A percentile compares a stretch with the other conserved stretches of the same genome.
Conservation (phyloP, 192 early-diverging fungal species). For the Spizellomyces punctatus region DNA sequence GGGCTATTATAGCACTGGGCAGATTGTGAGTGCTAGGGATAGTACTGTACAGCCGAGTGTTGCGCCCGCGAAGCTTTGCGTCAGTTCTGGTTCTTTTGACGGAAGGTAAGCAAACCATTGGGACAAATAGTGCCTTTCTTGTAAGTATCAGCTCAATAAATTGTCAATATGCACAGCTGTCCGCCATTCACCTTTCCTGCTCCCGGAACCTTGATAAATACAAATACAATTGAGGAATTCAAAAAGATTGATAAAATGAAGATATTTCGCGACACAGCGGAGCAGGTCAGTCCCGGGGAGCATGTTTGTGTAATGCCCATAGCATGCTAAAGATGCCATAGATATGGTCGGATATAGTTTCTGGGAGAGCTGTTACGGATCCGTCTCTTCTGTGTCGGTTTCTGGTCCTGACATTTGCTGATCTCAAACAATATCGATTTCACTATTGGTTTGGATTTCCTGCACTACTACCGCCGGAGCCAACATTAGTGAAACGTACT, state of each 20-base stretch:
- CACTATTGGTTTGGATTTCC: constrained; percentile 97
- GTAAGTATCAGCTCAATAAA: too few species aligned
- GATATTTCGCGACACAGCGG: constrained; percentile 59
- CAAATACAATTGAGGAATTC: constrained; percentile 95
- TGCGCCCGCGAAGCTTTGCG: constrained; percentile 61
- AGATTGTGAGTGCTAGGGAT: constrained; percentile 33
- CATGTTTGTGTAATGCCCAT: background rate
- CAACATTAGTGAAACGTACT: constrained; percentile 37
- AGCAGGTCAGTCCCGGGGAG: constrained; percentile 46
- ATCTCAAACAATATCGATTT: constrained; percentile 94
- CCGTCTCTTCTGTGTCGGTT: constrained; percentile 76
- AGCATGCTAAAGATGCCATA: constrained; percentile 18
- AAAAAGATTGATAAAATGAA: constrained; percentile 74
- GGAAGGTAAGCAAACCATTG: constrained; percentile 2
- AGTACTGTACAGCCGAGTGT: background rate
- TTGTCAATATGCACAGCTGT: too few species aligned
- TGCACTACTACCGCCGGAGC: constrained; percentile 70
- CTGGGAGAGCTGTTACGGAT: constrained; percentile 61
- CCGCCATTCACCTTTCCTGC: constrained; percentile 31
- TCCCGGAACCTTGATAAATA: constrained; percentile 75
- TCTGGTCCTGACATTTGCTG: constrained; percentile 86
- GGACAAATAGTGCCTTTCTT: too few species aligned
- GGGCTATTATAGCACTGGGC: constrained; percentile 69
- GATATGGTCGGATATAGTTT: constrained; percentile 74
- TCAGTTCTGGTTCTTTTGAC: constrained; percentile 59